Conservation (phyloP, 257 asterid species). For the Solanum tarijense region DNA sequence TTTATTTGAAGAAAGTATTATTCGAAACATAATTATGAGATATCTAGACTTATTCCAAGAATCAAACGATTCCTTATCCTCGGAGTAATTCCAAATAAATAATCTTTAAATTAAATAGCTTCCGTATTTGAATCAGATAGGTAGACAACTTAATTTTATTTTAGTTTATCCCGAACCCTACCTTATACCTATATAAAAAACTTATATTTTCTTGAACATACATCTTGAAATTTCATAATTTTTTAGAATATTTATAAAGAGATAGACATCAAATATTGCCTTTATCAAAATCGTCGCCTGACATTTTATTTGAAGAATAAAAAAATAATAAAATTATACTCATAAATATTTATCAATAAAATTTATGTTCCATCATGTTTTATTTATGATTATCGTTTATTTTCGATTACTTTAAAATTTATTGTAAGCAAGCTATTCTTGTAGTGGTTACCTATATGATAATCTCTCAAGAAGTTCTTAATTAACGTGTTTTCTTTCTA, state of each 20-base stretch:
- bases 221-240: neutral
- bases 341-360: neutral
- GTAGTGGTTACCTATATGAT: neutral
- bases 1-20: neutral
- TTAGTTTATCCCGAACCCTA: fast-evolving
- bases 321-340: neutral
- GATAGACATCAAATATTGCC: neutral
- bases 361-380: neutral
- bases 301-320: no score
- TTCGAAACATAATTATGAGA: neutral
- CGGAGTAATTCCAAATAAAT: neutral
- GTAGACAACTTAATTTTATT: neutral
- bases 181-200: neutral
- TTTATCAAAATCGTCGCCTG: fast-evolving
- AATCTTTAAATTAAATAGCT: neutral
- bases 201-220: neutral
- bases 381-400: neutral
- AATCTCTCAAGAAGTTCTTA: neutral
- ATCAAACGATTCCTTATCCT: neutral
- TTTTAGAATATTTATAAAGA: no score
- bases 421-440: neutral
- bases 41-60: neutral
- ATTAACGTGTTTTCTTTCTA: neutral
- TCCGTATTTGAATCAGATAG: fast-evolving
- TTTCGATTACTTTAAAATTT: neutral